A percentile compares a stretch with the other conserved stretches of the same genome.
These are phyloP conservation scores for Suillus weaverae DNA, from an alignment of 768 basidiomycete species.

Conservation along the genomic window DNA sequence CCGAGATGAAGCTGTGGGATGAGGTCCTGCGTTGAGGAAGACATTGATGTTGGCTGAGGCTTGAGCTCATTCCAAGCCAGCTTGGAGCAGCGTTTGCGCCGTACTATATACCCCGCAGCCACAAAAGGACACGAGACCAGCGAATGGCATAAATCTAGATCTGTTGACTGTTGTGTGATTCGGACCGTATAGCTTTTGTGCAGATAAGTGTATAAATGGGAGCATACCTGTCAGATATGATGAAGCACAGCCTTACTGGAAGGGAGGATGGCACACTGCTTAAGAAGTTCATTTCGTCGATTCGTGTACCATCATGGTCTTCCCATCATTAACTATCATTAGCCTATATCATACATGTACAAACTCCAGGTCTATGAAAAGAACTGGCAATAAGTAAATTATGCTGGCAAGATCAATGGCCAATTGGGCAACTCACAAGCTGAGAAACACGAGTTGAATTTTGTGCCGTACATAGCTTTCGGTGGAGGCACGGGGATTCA, in stretches of 20 bases:
- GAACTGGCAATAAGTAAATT: background rate
- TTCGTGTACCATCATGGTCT: background rate
- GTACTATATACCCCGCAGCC: slow-evolving; percentile 2
- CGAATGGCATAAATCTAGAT: background rate
- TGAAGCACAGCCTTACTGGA: background rate
- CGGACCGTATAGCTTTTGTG: background rate
- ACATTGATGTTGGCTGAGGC: background rate
- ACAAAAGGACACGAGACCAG: background rate
- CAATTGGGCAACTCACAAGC: background rate
- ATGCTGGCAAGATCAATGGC: background rate
- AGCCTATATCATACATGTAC: background rate
- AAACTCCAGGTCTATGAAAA: background rate
- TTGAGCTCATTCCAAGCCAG: background rate
- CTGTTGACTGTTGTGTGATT: background rate
- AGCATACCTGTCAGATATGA: background rate
- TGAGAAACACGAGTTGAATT: background rate
- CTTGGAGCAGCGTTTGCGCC: background rate
- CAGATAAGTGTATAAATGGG: background rate
- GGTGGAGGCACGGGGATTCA: background rate
- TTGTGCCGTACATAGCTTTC: background rate
- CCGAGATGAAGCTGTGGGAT: background rate
- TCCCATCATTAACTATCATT: background rate
- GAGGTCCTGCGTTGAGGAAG: background rate
- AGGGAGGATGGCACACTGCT: background rate
- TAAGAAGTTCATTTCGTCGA: background rate